These are phyloP conservation scores for Chaetomium strumarium DNA, from an alignment of 2,329 filamentous ascomycete genomes.

Conservation along the genomic window DNA sequence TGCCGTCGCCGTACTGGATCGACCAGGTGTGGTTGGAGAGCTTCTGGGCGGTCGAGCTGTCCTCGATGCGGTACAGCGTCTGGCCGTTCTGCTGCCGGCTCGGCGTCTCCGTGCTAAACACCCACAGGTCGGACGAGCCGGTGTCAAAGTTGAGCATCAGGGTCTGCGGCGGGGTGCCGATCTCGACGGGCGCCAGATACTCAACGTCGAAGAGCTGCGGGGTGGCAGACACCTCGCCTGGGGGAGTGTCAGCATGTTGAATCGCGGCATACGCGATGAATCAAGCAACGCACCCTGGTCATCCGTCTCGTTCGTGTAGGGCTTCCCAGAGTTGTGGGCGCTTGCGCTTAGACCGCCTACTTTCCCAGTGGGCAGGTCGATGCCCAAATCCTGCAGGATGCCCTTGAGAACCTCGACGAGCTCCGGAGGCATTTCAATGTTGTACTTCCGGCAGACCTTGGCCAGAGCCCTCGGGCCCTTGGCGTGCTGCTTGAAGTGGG, in stretches of 20 bases:
- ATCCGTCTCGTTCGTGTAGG: conserved; percentile 17
- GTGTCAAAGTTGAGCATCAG: conserved; percentile 63
- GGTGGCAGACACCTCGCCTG: conserved; percentile 36
- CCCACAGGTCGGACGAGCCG: conserved; percentile 64
- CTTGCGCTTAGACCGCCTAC: neutral
- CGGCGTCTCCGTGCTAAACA: conserved; percentile 53
- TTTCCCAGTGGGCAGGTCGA: conserved; percentile 16
- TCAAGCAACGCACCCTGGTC: conserved; percentile 15
- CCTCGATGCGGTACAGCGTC: conserved; percentile 47
- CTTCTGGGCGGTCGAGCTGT: conserved; percentile 37
- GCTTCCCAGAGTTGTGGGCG: neutral
- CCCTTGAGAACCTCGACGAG: conserved; percentile 31
- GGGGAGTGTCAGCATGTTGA: conserved; percentile 17
- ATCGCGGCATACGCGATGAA: neutral
- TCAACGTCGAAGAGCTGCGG: conserved; percentile 44
- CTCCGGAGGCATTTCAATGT: conserved; percentile 31
- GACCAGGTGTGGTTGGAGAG: conserved; percentile 42
- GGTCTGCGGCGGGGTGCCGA: conserved; percentile 48
- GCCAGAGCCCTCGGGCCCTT: conserved; percentile 36
- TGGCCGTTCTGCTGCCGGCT: conserved; percentile 44
- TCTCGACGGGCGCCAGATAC: conserved; percentile 52
- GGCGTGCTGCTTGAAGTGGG: conserved; percentile 30
- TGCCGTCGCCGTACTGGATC: conserved; percentile 61
- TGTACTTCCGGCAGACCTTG: conserved; percentile 37
- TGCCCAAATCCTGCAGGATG: conserved; percentile 31